Evolutionary conservation across 2,329 filamentous ascomycete species (phyloP), one percentile per base, ranked within the genome.

Genomic region (Didymella segeticola): DNA sequence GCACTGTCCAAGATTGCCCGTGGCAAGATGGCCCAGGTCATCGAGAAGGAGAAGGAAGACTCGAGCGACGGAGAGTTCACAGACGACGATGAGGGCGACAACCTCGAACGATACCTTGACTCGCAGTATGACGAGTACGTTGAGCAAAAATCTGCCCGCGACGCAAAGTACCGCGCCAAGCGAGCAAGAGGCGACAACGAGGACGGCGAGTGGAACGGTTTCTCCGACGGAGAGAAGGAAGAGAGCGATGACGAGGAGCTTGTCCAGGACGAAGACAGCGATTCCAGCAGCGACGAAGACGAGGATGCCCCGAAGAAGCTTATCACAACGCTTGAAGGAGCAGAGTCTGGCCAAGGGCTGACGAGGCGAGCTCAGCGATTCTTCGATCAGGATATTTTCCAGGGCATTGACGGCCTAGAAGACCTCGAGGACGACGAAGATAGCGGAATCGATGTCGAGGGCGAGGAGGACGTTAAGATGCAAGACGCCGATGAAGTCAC

Each of bases 301-400:
- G 78, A 79, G 30, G 76, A 74, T 12, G 72, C 73, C 5, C 78
- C 80, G 12, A 79, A 81, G 61, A 73, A 76, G 5, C 76, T 90
- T 4, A 75, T 89, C 39, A 87, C 85, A 1, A 86, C 89, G 56
- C 79, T 93, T 22, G 82, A 87, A 60, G 78, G 78, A 47, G 77
- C 80, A 7, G 76, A 76, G 4, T 77, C 78, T 11, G 74, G 77
- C 7, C 79, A 79, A 23, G 87, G 84, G 10, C 80, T 98, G n/a
- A 96, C 92, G 2, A 93, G 88, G 73, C 86, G 91, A 59, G 95
- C 95, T 8, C 85, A 88, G 9, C 84, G 89, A 56, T 99, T 99
- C 78, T 99, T 99, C 74, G 89, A 90, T 65, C 93, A 97, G 71
- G 93, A 97, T 62, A 89, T 99, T 33, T 99, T 99, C 80, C 87